These are phyloP conservation scores for Cryphonectria nitschkei DNA, from an alignment of 2,329 filamentous ascomycete species.

Conservation along the genomic window DNA sequence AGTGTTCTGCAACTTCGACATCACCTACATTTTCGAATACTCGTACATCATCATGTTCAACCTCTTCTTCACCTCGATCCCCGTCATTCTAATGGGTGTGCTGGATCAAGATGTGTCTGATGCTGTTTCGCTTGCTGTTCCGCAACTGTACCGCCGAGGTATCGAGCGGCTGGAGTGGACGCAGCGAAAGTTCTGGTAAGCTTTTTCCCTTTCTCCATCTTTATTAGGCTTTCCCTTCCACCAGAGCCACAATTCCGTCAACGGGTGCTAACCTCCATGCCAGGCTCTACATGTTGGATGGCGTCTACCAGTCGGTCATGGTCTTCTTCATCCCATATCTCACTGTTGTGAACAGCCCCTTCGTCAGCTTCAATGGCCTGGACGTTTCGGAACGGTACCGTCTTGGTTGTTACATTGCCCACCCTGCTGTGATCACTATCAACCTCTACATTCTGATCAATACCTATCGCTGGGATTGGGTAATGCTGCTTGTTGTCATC, in stretches of 20 bases:
- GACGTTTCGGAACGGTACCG: constrained; percentile 79
- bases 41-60: constrained; percentile 98
- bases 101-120: constrained; percentile 97
- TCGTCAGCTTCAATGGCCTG: constrained; percentile 72
- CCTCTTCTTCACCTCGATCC: constrained; percentile 92
- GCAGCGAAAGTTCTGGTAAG: constrained; percentile 92
- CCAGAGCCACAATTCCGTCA: not conserved
- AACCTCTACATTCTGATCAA: constrained; percentile 96
- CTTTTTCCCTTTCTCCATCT: constrained; percentile 27
- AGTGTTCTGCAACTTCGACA: constrained; percentile 93
- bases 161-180: constrained; percentile 98
- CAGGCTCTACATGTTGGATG: constrained; percentile 93
- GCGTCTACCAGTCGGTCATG: constrained; percentile 91
- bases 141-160: constrained; percentile 91
- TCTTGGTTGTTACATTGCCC: constrained; percentile 85
- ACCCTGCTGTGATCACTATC: constrained; percentile 82
- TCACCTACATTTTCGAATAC: constrained; percentile 96
- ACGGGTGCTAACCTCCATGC: constrained; percentile 36
- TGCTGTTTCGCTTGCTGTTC: constrained; percentile 89
- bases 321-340: constrained; percentile 93
- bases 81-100: constrained; percentile 93
- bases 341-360: constrained; percentile 70
- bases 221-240: not conserved
- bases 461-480: constrained; percentile 97
- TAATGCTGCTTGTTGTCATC: constrained; percentile 80